Percentiles rank a stretch among this genome's conserved stretches.
Evolutionary conservation across 2,329 filamentous ascomycete genomes (phyloP).

Genomic region (Diatrype stigma): DNA sequence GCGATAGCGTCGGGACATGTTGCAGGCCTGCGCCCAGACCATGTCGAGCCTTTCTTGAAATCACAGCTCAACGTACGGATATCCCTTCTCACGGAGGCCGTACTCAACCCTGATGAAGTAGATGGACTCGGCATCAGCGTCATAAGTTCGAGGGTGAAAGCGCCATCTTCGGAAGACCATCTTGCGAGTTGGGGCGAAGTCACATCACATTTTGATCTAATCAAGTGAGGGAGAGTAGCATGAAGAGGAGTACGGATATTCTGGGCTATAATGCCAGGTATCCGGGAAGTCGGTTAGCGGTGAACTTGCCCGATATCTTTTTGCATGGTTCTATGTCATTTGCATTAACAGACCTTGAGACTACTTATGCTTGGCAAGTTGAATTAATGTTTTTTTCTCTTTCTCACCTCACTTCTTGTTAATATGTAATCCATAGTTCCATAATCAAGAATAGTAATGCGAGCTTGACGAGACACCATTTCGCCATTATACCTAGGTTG

Average conservation of each 20-base stretch:
- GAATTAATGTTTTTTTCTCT: neutral
- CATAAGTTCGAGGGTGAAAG: slow-evolving; percentile 33
- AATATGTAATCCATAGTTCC: neutral
- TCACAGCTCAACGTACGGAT: slow-evolving; percentile 32
- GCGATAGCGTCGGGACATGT: slow-evolving; percentile 35
- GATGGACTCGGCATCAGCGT: slow-evolving; percentile 32
- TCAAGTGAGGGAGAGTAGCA: slow-evolving; percentile 10
- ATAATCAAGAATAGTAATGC: neutral
- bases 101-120: slow-evolving; percentile 24
- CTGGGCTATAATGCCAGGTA: neutral
- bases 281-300: neutral
- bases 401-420: neutral
- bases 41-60: slow-evolving; percentile 39
- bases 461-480: neutral
- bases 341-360: neutral
- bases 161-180: slow-evolving; percentile 27
- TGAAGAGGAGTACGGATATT: neutral
- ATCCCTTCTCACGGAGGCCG: slow-evolving; percentile 22
- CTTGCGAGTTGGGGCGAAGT: slow-evolving; percentile 35
- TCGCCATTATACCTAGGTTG: too few relatives aligned
- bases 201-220: slow-evolving; percentile 24
- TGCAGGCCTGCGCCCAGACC: slow-evolving; percentile 31
- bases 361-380: neutral
- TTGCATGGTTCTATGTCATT: neutral
- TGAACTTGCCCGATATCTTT: neutral